Evolutionary conservation across 2,329 filamentous ascomycete genomes (phyloP), one percentile per base, ranked within the genome.

Genomic region (Exophiala spinifera): DNA sequence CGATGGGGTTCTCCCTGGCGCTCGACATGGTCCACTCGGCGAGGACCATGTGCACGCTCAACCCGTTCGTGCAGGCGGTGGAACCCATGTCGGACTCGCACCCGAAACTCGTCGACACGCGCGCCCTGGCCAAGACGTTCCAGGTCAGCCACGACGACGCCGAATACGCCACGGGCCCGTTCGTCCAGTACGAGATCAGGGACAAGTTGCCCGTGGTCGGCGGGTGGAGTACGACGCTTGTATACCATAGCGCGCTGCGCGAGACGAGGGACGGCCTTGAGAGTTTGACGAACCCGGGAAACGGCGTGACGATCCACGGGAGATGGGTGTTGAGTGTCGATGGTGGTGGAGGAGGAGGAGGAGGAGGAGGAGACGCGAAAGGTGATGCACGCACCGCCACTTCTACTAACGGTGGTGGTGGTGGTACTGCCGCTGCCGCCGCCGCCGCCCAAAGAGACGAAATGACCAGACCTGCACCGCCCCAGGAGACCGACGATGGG

Each of bases 181-280:
- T 59, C 34, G 34, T 42, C 13, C 62, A 64, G 28, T 64, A 60
- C 52, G 58, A 57, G 17, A 64, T 64, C 52, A 59, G 51, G 14
- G 62, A 64, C 46, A 62, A 62, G 49, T 34, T 64, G 19, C 51
- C 25, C 25, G 47, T 61, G 11, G 17, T 56, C 5, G 46, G 50
- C 15, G 61, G 61, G 4, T 54, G 50, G 31, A 46, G 46, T 4
- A 57, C 53, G n/a, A 56, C 62, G 4, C 34, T 61, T 25, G 53
- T 57, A 6, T 61, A 58, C 40, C 50, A 54, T 15, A 50, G 33
- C n/a, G 59, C 54, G 10, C 57, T 59, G 36, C 49, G 56, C 11
- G 21, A 21, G 19, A 62, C 53, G 2, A 25, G 39, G 10, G 51
- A 54, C 15, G 62, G 62, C 4, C 51, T 64, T 28, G 60, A 64